Evolutionary conservation across 495 filamentous ascomycete genomes (phyloP), one percentile per base, ranked within the genome.

Genomic region (Jackrogersella multiformis): DNA sequence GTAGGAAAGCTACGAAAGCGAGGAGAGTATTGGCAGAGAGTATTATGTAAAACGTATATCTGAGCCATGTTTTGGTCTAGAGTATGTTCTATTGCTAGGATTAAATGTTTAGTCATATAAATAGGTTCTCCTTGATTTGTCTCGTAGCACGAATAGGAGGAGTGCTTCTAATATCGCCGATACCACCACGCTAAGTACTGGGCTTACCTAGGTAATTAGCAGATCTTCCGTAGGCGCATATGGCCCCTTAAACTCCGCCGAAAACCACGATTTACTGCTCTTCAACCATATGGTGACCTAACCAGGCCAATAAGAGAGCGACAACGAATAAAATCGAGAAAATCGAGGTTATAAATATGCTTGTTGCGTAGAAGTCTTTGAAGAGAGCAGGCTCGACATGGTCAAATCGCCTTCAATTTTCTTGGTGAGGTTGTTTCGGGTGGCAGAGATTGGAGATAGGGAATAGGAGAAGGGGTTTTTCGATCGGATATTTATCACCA

Each of bases 121-220:
- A 12, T 21, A 2, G 4, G n/a, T n/a, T 44, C 0, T 15, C 9
- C 41, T 62, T 5, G 58, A 68, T 15, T 38, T 53, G 10, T 62
- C 45, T 34, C 20, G 44, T 8, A 41, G n/a, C 5, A 48, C 36
- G 4, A 52, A 41, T 46, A 57, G 32, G 6, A 46, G 45, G 1
- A 62, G 26, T 9, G 46, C 20, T 20, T 68, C 65, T 16, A 68
- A 53, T 18, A 62, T 15, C 13, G 48, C 16, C 3, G 65, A 68
- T 12, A 54, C 57, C 0, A 68, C 36, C 26, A 68, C 28, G 32
- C 65, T 68, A 16, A 68, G 56, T 6, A 36, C 36, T 20, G 65
- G 62, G 38, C 65, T 68, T 2, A 68, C 24, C 46, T n/a, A n/a
- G n/a, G n/a, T n/a, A n/a, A 68, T 28, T 5, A 68, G 26, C 18